Evolutionary conservation across 2,329 filamentous ascomycete species (phyloP).

Genomic region (Aspergillus terreus): DNA sequence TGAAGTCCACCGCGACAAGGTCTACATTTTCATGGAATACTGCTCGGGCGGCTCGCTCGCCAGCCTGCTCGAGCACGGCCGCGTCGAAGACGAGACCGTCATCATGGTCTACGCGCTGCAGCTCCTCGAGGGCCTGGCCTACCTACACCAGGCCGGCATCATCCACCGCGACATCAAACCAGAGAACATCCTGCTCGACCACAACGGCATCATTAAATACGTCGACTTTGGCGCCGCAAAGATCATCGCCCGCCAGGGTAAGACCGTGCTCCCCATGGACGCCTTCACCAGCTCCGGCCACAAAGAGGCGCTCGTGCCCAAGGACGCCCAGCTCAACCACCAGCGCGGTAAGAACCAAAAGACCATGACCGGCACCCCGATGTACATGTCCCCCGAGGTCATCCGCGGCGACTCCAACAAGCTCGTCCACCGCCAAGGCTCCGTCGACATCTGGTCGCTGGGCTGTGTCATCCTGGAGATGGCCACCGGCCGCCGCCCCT

Average conservation of each 20-base stretch:
- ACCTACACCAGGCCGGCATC: slow-evolving; percentile 87
- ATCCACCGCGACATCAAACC: slow-evolving; percentile 97
- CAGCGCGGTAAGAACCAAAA: slow-evolving; percentile 60
- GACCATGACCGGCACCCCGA: slow-evolving; percentile 95
- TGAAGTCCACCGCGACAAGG: slow-evolving; percentile 95
- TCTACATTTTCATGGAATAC: slow-evolving; percentile 99
- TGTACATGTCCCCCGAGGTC: slow-evolving; percentile 99
- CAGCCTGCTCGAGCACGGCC: slow-evolving; percentile 84
- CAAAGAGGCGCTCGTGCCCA: slow-evolving; percentile 28
- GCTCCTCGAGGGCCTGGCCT: slow-evolving; percentile 87
- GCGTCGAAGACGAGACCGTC: slow-evolving; percentile 96
- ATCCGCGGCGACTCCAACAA: slow-evolving; percentile 84
- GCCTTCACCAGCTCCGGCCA: slow-evolving; percentile 48
- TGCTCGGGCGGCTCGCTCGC: slow-evolving; percentile 93
- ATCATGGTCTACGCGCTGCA: slow-evolving; percentile 96
- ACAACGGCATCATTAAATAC: slow-evolving; percentile 98
- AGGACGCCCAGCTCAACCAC: slow-evolving; percentile 27
- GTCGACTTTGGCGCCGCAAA: slow-evolving; percentile 98
- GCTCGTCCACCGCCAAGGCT: slow-evolving; percentile 70
- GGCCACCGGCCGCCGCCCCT: slow-evolving; percentile 89
- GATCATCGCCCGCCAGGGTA: slow-evolving; percentile 89
- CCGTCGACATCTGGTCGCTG: slow-evolving; percentile 93
- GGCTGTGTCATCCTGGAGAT: slow-evolving; percentile 97
- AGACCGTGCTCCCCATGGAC: slow-evolving; percentile 70
- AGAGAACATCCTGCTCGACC: slow-evolving; percentile 93